Conservation (phyloP, 75 land plant genomes). For the Isoetes taiwanensis region DNA sequence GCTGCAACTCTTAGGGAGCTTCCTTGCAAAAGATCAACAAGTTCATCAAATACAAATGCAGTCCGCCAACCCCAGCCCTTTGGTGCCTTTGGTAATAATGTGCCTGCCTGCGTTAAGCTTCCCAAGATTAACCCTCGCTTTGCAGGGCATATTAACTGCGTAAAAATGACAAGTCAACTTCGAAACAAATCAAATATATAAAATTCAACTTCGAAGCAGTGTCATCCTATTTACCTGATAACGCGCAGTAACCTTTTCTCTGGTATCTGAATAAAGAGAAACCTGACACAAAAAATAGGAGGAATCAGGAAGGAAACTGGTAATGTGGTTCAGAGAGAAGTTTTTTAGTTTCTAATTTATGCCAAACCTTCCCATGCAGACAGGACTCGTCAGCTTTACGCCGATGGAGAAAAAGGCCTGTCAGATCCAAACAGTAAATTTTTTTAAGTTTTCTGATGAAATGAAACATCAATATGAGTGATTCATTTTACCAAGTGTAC, state of each 20-base stretch:
- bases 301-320: too few species aligned
- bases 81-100: slow-evolving; percentile 86
- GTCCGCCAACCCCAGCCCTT: slow-evolving; percentile 99
- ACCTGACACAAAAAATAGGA: slow-evolving; percentile 43
- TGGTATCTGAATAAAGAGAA: slow-evolving; percentile 66
- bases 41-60: slow-evolving; percentile 84
- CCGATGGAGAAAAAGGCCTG: slow-evolving; percentile 88
- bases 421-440: not conserved
- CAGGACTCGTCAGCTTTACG: slow-evolving; percentile 79
- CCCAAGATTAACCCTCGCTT: slow-evolving; percentile 90
- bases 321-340: too few species aligned
- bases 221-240: slow-evolving; percentile 54
- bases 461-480: not conserved
- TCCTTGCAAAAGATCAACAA: slow-evolving; percentile 74
- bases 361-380: slow-evolving; percentile 52
- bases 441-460: not conserved
- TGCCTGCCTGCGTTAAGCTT: slow-evolving; percentile 77
- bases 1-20: slow-evolving; percentile 71
- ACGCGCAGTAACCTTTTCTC: slow-evolving; percentile 88
- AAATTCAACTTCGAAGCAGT: not conserved
- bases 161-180: not conserved
- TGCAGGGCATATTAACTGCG: slow-evolving; percentile 91
- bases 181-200: not conserved
- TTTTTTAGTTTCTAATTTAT: too few species aligned
- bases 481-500: slow-evolving; percentile 65